phyloP scores from a whole-genome alignment of 2,329 filamentous ascomycete genomes.

The Trichoderma pleuroti region DNA sequence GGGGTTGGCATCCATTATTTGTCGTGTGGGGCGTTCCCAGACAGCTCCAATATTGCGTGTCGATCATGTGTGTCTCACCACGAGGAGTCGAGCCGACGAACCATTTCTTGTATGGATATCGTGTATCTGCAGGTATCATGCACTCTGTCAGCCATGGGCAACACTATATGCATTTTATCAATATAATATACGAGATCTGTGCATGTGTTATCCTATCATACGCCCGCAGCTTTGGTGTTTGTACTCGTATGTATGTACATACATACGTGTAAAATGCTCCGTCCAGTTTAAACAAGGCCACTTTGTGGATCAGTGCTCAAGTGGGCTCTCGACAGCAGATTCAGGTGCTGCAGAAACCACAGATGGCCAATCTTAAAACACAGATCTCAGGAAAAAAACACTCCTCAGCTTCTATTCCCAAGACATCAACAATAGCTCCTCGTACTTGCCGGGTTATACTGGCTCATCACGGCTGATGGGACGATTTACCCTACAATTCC shows the following conservation, averaged over 20 bases:
- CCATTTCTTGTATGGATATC: not conserved
- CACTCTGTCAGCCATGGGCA: not conserved
- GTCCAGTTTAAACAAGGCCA: too few species aligned
- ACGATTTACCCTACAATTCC: not conserved
- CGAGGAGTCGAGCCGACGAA: not conserved
- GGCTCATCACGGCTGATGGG: not conserved
- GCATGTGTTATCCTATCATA: not conserved
- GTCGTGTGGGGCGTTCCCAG: constrained; percentile 10
- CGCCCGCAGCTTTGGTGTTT: not conserved
- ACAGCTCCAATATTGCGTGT: not conserved
- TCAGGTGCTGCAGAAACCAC: not conserved
- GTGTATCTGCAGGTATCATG: constrained; percentile 1
- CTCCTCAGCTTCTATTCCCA: not conserved
- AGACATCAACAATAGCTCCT: not conserved
- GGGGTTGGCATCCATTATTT: not conserved
- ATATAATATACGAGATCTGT: not conserved
- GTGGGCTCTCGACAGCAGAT: not conserved
- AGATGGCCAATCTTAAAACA: not conserved
- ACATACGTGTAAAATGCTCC: too few species aligned
- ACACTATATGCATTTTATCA: not conserved
- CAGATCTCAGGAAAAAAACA: not conserved
- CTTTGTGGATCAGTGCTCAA: not conserved
- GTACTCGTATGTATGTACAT: not conserved
- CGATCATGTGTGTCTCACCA: constrained; percentile 8
- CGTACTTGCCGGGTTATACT: not conserved